A percentile compares a stretch with the other conserved stretches of the same genome.
Conservation (phyloP, 2,329 filamentous ascomycete genomes). For the Escovopsis sp. region DNA sequence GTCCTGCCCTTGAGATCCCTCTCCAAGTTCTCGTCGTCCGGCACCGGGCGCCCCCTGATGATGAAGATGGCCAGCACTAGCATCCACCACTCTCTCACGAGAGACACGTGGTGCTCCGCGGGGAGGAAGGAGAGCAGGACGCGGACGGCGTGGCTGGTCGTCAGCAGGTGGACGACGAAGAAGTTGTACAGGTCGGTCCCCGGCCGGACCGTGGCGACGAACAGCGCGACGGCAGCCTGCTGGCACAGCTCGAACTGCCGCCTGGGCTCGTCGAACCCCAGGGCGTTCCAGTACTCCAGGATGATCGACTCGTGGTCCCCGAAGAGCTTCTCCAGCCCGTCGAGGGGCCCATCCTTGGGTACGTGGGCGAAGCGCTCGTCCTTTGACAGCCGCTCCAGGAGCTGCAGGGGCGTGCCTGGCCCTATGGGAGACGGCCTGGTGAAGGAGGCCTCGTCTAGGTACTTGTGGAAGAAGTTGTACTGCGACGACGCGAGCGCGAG, state of each 20-base stretch:
- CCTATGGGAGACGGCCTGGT: conserved; percentile 46
- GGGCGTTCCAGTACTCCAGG: conserved; percentile 84
- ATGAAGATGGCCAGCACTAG: conserved; percentile 68
- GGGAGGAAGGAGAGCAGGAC: conserved; percentile 70
- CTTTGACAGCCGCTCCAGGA: conserved; percentile 52
- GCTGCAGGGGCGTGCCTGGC: conserved; percentile 45
- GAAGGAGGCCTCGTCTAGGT: conserved; percentile 59
- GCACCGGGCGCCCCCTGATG: conserved; percentile 54
- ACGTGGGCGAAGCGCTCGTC: conserved; percentile 59
- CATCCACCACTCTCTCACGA: conserved; percentile 85
- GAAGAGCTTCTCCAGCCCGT: conserved; percentile 56
- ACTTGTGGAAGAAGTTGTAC: conserved; percentile 48
- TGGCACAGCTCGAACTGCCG: conserved; percentile 62
- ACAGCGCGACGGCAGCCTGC: conserved; percentile 43
- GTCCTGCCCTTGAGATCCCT: conserved; percentile 45
- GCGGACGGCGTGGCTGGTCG: conserved; percentile 77
- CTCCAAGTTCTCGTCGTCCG: conserved; percentile 51
- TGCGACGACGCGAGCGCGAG: conserved; percentile 50
- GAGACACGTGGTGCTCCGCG: conserved; percentile 50
- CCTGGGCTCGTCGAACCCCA: conserved; percentile 56
- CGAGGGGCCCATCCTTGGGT: conserved; percentile 41
- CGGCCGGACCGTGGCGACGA: conserved; percentile 44
- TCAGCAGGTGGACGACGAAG: conserved; percentile 68
- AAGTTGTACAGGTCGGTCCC: conserved; percentile 62
- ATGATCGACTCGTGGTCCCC: conserved; percentile 52